These are phyloP conservation scores for Lablab purpureus DNA, from an alignment of 306 rosid genomes.

Conservation along the genomic window DNA sequence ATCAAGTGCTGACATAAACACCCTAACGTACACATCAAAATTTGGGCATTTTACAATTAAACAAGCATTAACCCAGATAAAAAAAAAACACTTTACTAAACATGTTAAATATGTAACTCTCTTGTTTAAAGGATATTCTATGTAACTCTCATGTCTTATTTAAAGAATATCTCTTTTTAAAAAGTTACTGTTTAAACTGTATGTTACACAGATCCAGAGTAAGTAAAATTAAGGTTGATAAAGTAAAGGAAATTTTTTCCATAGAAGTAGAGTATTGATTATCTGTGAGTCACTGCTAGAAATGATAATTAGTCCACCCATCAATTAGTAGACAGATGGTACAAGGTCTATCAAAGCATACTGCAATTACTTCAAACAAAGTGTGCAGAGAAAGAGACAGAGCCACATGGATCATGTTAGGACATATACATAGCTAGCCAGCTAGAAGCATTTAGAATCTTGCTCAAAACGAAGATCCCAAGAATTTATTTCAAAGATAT, in stretches of 20 bases:
- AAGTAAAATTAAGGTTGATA: background rate
- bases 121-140: too few relatives aligned
- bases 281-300: background rate
- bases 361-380: background rate
- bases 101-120: too few relatives aligned
- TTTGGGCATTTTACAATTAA: too few relatives aligned
- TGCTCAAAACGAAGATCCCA: background rate
- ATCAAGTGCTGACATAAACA: too few relatives aligned
- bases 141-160: too few relatives aligned
- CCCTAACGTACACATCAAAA: too few relatives aligned
- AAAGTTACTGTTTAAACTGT: background rate
- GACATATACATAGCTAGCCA: background rate
- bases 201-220: background rate
- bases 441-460: slow-evolving; percentile 16
- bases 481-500: slow-evolving; percentile 5
- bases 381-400: slow-evolving; percentile 16
- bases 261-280: background rate
- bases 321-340: slow-evolving; percentile 14
- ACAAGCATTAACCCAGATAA: too few relatives aligned
- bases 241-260: background rate
- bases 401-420: slow-evolving; percentile 21
- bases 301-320: background rate
- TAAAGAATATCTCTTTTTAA: too few relatives aligned
- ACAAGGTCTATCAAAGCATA: background rate
- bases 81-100: too few relatives aligned